Evolutionary conservation across 331 rosid species (phyloP).

Genomic region (Pyrus hybrid): DNA sequence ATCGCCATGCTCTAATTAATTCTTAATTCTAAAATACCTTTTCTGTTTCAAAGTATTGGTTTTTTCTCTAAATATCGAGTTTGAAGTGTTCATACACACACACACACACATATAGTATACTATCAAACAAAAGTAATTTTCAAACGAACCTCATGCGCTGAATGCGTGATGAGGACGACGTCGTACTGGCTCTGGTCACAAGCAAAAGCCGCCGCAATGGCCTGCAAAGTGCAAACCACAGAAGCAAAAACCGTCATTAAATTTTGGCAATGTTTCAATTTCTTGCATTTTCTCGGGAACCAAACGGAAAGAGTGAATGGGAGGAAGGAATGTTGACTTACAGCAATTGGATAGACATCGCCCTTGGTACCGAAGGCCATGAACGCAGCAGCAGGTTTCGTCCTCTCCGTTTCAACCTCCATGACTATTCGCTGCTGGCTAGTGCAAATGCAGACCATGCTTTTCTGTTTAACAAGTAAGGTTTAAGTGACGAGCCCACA

Average conservation of each 20-base stretch:
- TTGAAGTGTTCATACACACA: no score
- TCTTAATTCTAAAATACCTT: no score
- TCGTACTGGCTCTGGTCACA: slow-evolving; percentile 50
- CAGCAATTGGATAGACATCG: slow-evolving; percentile 68
- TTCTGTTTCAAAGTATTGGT: no score
- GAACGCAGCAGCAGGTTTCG: slow-evolving; percentile 48
- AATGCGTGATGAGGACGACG: slow-evolving; percentile 56
- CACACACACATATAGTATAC: no score
- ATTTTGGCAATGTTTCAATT: neutral
- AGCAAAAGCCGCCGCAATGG: slow-evolving; percentile 71
- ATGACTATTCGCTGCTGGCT: neutral
- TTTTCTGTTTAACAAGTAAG: no score
- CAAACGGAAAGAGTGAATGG: neutral
- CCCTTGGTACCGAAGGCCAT: slow-evolving; percentile 87
- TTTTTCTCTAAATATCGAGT: no score
- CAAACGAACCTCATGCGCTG: slow-evolving; percentile 58
- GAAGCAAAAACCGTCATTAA: neutral
- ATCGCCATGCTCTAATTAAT: no score
- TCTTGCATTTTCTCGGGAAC: neutral
- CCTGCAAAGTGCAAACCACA: slow-evolving; percentile 35
- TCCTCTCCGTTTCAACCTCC: slow-evolving; percentile 31
- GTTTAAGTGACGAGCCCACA: no score
- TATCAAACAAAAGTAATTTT: neutral
- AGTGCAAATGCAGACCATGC: no score
- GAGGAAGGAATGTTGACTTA: slow-evolving; percentile 10